Conservation (phyloP, 441 rosid species). For the Capsella rubella region DNA sequence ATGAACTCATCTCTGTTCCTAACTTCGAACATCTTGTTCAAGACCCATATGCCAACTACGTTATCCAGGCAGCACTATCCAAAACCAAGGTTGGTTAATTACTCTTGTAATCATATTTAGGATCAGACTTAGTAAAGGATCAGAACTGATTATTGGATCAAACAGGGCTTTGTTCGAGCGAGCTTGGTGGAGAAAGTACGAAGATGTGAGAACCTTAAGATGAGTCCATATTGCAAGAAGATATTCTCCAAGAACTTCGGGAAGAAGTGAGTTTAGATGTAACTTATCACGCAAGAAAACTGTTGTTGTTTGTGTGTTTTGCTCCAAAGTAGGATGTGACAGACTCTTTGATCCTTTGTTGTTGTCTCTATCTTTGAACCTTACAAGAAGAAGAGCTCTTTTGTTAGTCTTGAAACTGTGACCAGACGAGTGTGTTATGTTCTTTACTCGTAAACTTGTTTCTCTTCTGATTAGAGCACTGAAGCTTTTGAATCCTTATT, state of each 20-base stretch:
- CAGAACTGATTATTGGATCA: not conserved
- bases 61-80: conserved; percentile 56
- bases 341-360: conserved; percentile 17
- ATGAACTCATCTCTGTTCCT: conserved; percentile 50
- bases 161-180: conserved; percentile 61
- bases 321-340: not conserved
- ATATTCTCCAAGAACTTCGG: conserved; percentile 61
- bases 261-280: conserved; percentile 53
- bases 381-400: conserved; percentile 13
- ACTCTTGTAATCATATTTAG: not conserved
- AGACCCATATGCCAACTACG: conserved; percentile 64
- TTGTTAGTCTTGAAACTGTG: conserved; percentile 12
- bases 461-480: not conserved
- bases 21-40: conserved; percentile 53
- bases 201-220: conserved; percentile 52
- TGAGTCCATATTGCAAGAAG: conserved; percentile 73
- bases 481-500: too few relatives aligned
- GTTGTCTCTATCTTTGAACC: conserved; percentile 10
- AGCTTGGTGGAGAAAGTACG: conserved; percentile 56
- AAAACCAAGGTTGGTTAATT: conserved; percentile 49
- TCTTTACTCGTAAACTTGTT: not conserved
- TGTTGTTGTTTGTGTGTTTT: conserved; percentile 16
- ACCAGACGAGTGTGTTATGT: not conserved
- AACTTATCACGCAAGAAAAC: conserved; percentile 8
- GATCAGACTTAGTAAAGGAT: not conserved